Evolutionary conservation across 108 stramenopile species (phyloP), one percentile per base, ranked within the genome.

Genomic region (Pseudonitzschia multistriata): DNA sequence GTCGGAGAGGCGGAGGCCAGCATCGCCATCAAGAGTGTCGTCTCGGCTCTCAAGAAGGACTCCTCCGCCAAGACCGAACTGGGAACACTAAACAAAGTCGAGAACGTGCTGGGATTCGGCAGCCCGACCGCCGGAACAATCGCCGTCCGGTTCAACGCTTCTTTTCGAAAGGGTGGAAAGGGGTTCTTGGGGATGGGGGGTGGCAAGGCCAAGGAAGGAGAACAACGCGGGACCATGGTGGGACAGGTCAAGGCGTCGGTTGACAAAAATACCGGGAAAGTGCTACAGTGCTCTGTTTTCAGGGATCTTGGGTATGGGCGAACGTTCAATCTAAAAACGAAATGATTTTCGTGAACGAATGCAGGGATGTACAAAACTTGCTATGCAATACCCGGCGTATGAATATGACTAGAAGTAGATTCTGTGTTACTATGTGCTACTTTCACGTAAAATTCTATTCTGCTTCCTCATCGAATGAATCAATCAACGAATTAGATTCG

Each of bases 221-320:
- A 87, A 0, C 21, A 35, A 19, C 71, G 93, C 49, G 93, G 93
- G 1, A 88, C 85, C 8, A 89, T 94, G 90, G 89, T 91, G 5
- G 93, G 93, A 4, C 93, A 94, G 74, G 93, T 94, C 21, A 94
- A 94, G 60, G 93, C 93, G 3, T 75, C 75, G 3, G 74, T 93
- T 0, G 82, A 88, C 47, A 62, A 40, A 17, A 79, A 75, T 19
- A 82, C 85, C 22, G 93, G 93, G 31, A 89, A 88, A 62, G 64
- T 94, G 13, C 52, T 76, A 14, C 74, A 74, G 24, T 84, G 81
- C 27, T 80, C 78, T 52, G 90, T 94, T n/a, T 94, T 94, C 74
- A 78, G 92, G 21, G 92, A 94, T 77, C 75, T 94, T n/a, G 92
- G 92, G n/a, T 94, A 90, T 56, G 92, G 92, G 40, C 48, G 92